phyloP scores from a whole-genome alignment of 1,139 yeast species.

The Debaryomyces robertsiae region DNA sequence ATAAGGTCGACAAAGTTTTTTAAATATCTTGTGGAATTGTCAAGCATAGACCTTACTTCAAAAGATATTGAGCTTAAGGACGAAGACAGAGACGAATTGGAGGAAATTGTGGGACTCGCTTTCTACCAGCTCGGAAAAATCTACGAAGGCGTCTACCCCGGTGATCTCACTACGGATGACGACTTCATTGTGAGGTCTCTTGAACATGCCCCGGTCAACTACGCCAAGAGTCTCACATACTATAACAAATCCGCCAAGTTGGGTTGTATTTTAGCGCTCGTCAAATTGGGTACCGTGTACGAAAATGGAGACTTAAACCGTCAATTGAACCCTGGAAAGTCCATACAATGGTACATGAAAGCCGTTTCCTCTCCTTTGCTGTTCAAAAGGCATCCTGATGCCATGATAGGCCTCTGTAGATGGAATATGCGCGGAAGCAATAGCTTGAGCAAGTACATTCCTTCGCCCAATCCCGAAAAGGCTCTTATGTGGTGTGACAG shows the following conservation, averaged over 20 bases:
- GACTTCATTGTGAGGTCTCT: conserved; percentile 38
- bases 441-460: conserved; percentile 52
- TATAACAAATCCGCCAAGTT: conserved; percentile 78
- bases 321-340: conserved; percentile 65
- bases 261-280: conserved; percentile 80
- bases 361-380: conserved; percentile 62
- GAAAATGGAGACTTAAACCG: conserved; percentile 82
- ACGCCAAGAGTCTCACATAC: conserved; percentile 63
- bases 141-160: conserved; percentile 66
- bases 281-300: conserved; percentile 81
- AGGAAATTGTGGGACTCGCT: conserved; percentile 46
- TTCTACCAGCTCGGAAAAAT: conserved; percentile 63
- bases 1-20: conserved; percentile 40
- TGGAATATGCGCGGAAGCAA: conserved; percentile 89
- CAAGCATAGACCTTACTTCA: conserved; percentile 38
- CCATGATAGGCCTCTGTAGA: conserved; percentile 86
- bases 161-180: conserved; percentile 42
- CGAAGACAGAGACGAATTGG: conserved; percentile 46
- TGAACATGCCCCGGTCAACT: conserved; percentile 49
- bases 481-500: conserved; percentile 90
- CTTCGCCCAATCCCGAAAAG: conserved; percentile 69
- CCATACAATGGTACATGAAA: conserved; percentile 87
- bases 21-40: conserved; percentile 41
- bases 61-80: conserved; percentile 38
- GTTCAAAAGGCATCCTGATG: conserved; percentile 74